Percentiles rank a stretch among this genome's conserved stretches.
Evolutionary conservation across 345 rosid species (phyloP).

Genomic region (Cochlearia excelsa): DNA sequence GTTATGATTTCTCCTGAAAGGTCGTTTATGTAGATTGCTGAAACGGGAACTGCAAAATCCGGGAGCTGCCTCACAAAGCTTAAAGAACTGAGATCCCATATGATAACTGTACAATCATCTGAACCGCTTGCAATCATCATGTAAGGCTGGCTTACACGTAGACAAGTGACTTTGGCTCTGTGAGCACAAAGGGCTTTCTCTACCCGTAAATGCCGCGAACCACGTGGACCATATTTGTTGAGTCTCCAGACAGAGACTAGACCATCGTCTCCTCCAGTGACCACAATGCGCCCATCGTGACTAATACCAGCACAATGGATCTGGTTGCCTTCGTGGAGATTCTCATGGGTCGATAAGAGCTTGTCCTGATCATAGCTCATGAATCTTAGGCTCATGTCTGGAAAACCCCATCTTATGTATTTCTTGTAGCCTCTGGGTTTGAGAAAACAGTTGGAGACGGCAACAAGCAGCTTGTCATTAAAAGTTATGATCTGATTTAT

Average conservation of each 20-base stretch:
- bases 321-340: conserved; percentile 92
- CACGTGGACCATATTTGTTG: conserved; percentile 62
- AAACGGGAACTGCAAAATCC: conserved; percentile 74
- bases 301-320: conserved; percentile 81
- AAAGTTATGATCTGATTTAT: conserved; percentile 71
- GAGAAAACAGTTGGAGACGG: conserved; percentile 66
- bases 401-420: conserved; percentile 93
- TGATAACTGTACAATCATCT: conserved; percentile 85
- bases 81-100: conserved; percentile 96
- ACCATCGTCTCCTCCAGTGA: conserved; percentile 95
- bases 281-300: conserved; percentile 90
- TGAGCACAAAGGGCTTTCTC: conserved; percentile 88
- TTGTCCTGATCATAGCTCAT: conserved; percentile 95
- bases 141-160: conserved; percentile 94
- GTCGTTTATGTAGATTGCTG: conserved; percentile 89
- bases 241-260: conserved; percentile 85
- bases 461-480: conserved; percentile 81
- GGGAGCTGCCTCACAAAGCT: conserved; percentile 87
- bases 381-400: conserved; percentile 94
- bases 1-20: conserved; percentile 92
- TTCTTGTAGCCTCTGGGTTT: conserved; percentile 88
- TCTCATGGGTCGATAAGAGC: conserved; percentile 91
- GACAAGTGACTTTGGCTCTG: conserved; percentile 76
- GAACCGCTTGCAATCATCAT: conserved; percentile 95
- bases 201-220: conserved; percentile 49